phyloP scores from a whole-genome alignment of 768 basidiomycete species.

The Termitomyces bulborhizus region DNA sequence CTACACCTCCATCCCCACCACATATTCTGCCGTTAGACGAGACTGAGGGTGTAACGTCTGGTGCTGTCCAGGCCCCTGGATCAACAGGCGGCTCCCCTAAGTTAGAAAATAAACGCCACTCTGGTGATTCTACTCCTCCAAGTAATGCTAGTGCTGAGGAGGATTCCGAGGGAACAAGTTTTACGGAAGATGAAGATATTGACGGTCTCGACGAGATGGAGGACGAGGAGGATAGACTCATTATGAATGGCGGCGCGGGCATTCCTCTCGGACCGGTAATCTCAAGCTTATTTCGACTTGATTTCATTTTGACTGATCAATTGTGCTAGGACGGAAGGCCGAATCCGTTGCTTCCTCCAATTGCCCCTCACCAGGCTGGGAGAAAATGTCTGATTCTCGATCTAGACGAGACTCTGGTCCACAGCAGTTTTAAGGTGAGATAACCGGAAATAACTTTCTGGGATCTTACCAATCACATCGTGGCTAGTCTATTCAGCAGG shows the following conservation, averaged over 20 bases:
- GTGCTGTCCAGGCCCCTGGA: conserved; percentile 87
- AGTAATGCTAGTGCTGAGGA: conserved; percentile 42
- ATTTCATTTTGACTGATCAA: conserved; percentile 1
- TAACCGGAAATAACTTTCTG: background rate
- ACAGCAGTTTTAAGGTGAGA: conserved; percentile 94
- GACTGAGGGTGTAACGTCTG: conserved; percentile 86
- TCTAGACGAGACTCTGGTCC: conserved; percentile 94
- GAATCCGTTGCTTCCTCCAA: conserved; percentile 81
- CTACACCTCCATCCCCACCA: conserved; percentile 23
- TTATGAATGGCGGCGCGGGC: conserved; percentile 87
- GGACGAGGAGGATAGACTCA: conserved; percentile 88
- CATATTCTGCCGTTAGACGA: conserved; percentile 53
- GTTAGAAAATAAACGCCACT: conserved; percentile 29
- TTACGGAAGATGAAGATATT: conserved; percentile 62
- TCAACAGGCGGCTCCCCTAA: conserved; percentile 48
- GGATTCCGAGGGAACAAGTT: conserved; percentile 60
- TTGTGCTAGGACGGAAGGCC: conserved; percentile 72
- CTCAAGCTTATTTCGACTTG: background rate
- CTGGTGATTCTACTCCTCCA: conserved; percentile 30
- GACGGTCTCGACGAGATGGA: conserved; percentile 62
- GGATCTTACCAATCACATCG: conserved; percentile 7
- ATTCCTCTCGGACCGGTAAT: conserved; percentile 87
- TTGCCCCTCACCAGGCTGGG: conserved; percentile 74
- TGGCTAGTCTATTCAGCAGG: conserved; percentile 80
- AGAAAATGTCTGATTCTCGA: conserved; percentile 96